phyloP scores from a whole-genome alignment of 768 basidiomycete genomes.

The Termitomyces sp. region DNA sequence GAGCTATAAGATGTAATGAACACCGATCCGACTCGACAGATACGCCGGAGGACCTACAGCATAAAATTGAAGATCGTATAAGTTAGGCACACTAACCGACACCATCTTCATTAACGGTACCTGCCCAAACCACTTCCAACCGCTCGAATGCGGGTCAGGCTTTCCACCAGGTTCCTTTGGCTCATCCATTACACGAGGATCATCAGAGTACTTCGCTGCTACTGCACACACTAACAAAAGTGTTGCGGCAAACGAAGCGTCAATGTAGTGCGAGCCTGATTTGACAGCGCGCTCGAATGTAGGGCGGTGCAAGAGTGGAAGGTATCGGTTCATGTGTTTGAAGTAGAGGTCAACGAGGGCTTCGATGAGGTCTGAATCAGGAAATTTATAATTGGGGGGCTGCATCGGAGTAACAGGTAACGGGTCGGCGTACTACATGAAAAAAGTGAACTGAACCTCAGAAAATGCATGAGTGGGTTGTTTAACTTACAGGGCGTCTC shows the following conservation, averaged over 20 bases:
- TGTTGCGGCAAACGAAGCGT: conserved; percentile 48
- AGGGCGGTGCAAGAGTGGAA: conserved; percentile 69
- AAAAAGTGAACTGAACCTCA: neutral
- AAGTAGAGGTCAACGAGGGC: conserved; percentile 66
- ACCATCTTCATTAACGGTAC: conserved; percentile 57
- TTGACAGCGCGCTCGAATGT: conserved; percentile 50
- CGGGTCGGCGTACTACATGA: conserved; percentile 23
- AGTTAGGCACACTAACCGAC: conserved; percentile 48
- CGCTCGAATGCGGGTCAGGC: conserved; percentile 37
- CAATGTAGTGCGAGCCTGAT: conserved; percentile 43
- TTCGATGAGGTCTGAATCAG: conserved; percentile 43
- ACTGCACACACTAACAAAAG: conserved; percentile 70
- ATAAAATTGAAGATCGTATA: conserved; percentile 74
- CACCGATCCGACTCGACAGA: neutral
- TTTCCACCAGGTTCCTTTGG: conserved; percentile 7
- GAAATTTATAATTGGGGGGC: conserved; percentile 33
- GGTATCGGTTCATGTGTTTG: conserved; percentile 40
- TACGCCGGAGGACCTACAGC: conserved; percentile 29
- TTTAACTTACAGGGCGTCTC: neutral
- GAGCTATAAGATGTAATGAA: conserved; percentile 30
- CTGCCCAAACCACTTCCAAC: conserved; percentile 65
- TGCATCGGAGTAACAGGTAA: conserved; percentile 7
- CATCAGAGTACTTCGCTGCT: conserved; percentile 52
- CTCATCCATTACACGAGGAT: conserved; percentile 43
- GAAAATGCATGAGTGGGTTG: neutral